A percentile compares a stretch with the other conserved stretches of the same genome.
Conservation (phyloP, 768 basidiomycete species). For the Amyloporia xantha region DNA sequence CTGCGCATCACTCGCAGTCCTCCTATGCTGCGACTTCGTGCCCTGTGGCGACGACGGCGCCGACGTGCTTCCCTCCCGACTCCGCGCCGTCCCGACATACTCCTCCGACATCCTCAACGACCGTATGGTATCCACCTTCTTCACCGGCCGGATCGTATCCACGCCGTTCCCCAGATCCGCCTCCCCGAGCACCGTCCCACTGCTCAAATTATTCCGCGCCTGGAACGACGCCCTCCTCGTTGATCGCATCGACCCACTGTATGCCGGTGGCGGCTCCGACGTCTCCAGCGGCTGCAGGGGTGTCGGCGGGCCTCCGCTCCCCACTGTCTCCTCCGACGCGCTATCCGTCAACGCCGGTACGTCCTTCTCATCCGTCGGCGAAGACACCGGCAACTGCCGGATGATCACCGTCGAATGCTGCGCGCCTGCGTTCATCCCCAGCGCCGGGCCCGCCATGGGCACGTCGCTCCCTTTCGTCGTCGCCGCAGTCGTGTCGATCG, state of each 20-base stretch:
- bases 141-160: slow-evolving; percentile 89
- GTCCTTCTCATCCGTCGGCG: slow-evolving; percentile 35
- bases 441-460: slow-evolving; percentile 12
- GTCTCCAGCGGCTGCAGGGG: slow-evolving; percentile 27
- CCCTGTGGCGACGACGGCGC: slow-evolving; percentile 43
- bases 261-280: slow-evolving; percentile 67
- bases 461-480: slow-evolving; percentile 55
- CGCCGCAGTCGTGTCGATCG: slow-evolving; percentile 57
- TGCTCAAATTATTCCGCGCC: slow-evolving; percentile 55
- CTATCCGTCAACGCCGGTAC: slow-evolving; percentile 33
- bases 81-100: slow-evolving; percentile 66
- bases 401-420: slow-evolving; percentile 72
- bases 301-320: slow-evolving; percentile 33
- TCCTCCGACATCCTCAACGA: slow-evolving; percentile 75
- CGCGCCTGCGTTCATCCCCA: slow-evolving; percentile 41
- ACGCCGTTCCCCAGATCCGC: slow-evolving; percentile 84
- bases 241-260: slow-evolving; percentile 58
- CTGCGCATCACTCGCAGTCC: slow-evolving; percentile 47
- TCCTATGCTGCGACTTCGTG: slow-evolving; percentile 36
- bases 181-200: slow-evolving; percentile 71
- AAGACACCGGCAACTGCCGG: slow-evolving; percentile 31
- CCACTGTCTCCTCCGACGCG: slow-evolving; percentile 37
- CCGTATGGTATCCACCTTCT: slow-evolving; percentile 78
- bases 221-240: slow-evolving; percentile 73
- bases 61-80: slow-evolving; percentile 42